phyloP scores from a whole-genome alignment of 2,329 filamentous ascomycete species.

The Sclerotinia sclerotiorum region DNA sequence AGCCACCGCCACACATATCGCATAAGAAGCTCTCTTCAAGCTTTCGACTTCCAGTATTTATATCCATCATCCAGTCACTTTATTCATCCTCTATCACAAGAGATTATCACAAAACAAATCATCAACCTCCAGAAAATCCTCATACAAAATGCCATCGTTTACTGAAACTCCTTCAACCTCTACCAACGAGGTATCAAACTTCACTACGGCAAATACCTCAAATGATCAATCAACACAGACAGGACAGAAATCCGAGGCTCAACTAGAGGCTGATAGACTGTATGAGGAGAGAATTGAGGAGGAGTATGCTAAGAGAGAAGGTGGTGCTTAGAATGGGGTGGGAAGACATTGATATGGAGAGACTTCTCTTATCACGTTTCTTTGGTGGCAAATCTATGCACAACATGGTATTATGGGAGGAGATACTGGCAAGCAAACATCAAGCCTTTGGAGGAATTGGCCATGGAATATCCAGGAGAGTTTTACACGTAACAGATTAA shows the following conservation, averaged over 20 bases:
- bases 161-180: constrained; percentile 15
- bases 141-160: constrained; percentile 21
- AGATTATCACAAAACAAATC: background rate
- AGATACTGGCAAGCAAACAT: background rate
- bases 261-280: constrained; percentile 26
- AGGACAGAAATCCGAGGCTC: constrained; percentile 23
- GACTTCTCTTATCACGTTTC: background rate
- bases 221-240: constrained; percentile 4
- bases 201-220: background rate
- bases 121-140: background rate
- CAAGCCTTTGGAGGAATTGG: too few relatives aligned
- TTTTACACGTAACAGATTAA: constrained; percentile 1
- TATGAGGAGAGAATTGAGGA: constrained; percentile 30
- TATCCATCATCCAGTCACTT: background rate
- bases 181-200: background rate
- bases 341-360: background rate
- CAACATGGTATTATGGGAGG: background rate
- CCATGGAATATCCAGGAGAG: background rate
- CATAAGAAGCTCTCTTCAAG: constrained; percentile 7
- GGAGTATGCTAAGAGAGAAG: constrained; percentile 31
- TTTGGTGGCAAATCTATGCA: background rate
- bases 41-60: background rate
- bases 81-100: background rate
- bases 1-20: constrained; percentile 1
- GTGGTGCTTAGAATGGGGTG: constrained; percentile 36